Evolutionary conservation across 306 rosid genomes (phyloP), one percentile per base, ranked within the genome.

Genomic region (Oxytropis ochrocephala): DNA sequence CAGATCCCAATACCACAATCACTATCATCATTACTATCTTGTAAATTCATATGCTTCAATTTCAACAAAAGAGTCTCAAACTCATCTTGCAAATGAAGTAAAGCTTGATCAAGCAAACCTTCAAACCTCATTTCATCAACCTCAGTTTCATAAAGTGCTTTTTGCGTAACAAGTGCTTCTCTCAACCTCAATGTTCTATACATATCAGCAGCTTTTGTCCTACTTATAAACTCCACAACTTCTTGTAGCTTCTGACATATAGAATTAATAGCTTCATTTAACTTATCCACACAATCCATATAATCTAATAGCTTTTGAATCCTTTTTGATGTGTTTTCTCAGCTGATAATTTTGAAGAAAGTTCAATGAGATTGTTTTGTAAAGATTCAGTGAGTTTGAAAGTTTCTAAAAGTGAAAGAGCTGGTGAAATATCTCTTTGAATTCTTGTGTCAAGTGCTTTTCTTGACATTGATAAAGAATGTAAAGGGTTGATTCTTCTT

Each of bases 191-290:
- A 69, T 2, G 84, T 80, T 74, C 96, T 75, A 13, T 74, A 48
- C 21, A 73, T 81, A 75, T 89, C 92, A 0, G 91, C 88, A 0
- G 96, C 92, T 79, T 87, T 92, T 10, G 96, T 89, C 59, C 96
- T 61, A 84, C 98, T 87, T 74, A 92, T 68, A 54, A 87, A 92
- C 81, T 92, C 98, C 43, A 92, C 98, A 63, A 89, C 98, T 79
- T 92, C 98, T 14, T 92, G 98, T 49, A 89, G 95, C 83, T 50
- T 83, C 86, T 82, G 58, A 30, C 88, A 57, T 33, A 92, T 86
- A 11, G 56, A 64, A 7, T 24, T 77, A 2, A 92, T 80, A 8
- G 87, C 83, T 3, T 41, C 78, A 33, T 78, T 82, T 5, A 92
- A 66, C 72, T 76, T 73, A 43, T 89, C 93, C 14, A 86, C 93